A percentile compares a stretch with the other conserved stretches of the same genome.
Evolutionary conservation across 2,329 filamentous ascomycete genomes (phyloP).

Genomic region (Sclerotinia nivalis): DNA sequence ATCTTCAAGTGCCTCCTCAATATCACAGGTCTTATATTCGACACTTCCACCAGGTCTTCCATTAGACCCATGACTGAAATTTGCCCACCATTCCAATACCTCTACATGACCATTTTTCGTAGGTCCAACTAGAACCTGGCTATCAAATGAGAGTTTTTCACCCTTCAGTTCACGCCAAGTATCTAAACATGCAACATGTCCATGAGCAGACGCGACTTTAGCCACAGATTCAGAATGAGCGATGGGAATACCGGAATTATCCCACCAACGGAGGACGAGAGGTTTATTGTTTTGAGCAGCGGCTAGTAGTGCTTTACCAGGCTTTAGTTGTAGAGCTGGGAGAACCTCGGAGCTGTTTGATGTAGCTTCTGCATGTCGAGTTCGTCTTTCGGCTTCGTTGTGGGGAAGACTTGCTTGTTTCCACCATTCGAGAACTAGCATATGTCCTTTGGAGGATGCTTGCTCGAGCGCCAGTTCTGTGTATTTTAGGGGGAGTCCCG

Average conservation of each 20-base stretch:
- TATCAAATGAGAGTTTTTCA: constrained; percentile 76
- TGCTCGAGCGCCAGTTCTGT: constrained; percentile 86
- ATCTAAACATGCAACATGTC: constrained; percentile 80
- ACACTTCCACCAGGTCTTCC: constrained; percentile 63
- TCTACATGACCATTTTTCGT: constrained; percentile 83
- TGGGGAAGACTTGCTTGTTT: constrained; percentile 63
- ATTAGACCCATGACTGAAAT: constrained; percentile 54
- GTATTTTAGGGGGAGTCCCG: constrained; percentile 77
- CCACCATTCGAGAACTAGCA: constrained; percentile 94
- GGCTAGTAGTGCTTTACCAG: constrained; percentile 80
- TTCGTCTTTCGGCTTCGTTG: constrained; percentile 44
- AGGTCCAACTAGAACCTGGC: constrained; percentile 79
- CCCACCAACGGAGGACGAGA: constrained; percentile 84
- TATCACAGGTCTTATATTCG: constrained; percentile 92
- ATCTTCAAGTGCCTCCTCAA: constrained; percentile 92
- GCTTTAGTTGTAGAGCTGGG: constrained; percentile 62
- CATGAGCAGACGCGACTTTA: constrained; percentile 81
- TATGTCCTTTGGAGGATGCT: constrained; percentile 78
- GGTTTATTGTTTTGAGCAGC: constrained; percentile 81
- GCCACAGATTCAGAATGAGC: constrained; percentile 79
- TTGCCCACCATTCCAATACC: constrained; percentile 92
- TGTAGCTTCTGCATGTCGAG: constrained; percentile 32
- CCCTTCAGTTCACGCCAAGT: constrained; percentile 77
- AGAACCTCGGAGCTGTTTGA: constrained; percentile 30
- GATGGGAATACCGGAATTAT: constrained; percentile 75